Conservation (phyloP, 768 basidiomycete species). For the Suillus subalutaceus region DNA sequence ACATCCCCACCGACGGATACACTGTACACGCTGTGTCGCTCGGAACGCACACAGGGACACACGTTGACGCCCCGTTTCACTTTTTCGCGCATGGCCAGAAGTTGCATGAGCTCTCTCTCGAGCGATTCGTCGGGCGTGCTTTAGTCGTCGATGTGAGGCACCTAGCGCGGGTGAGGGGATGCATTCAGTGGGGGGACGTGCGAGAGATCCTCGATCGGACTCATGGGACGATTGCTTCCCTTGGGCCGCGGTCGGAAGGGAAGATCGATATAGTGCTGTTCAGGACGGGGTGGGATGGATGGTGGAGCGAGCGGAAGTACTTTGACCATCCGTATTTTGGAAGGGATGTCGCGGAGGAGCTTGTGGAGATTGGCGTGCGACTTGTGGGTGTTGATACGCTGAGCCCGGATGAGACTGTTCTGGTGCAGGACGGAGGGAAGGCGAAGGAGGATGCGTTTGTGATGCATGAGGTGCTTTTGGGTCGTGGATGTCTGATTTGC, state of each 20-base stretch:
- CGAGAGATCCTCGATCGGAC: neutral
- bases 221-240: conserved; percentile 12
- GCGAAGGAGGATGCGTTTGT: conserved; percentile 37
- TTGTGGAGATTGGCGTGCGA: conserved; percentile 54
- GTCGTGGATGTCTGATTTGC: conserved; percentile 62
- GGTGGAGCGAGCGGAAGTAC: conserved; percentile 55
- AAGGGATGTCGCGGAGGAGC: conserved; percentile 49
- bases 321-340: conserved; percentile 68
- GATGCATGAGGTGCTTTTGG: conserved; percentile 64
- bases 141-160: conserved; percentile 56
- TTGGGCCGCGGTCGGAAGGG: conserved; percentile 29
- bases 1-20: conserved; percentile 19
- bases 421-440: conserved; percentile 15
- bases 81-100: conserved; percentile 61
- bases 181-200: conserved; percentile 55
- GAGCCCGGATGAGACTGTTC: conserved; percentile 65
- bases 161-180: conserved; percentile 41
- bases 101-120: conserved; percentile 60
- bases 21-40: conserved; percentile 45
- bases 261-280: conserved; percentile 51
- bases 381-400: conserved; percentile 67
- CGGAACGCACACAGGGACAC: conserved; percentile 77
- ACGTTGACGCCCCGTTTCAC: conserved; percentile 79
- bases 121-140: conserved; percentile 56
- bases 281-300: conserved; percentile 67